Base-by-base conservation (phyloP, 345 rosid genomes). In the Corchorus capsularis region DNA sequence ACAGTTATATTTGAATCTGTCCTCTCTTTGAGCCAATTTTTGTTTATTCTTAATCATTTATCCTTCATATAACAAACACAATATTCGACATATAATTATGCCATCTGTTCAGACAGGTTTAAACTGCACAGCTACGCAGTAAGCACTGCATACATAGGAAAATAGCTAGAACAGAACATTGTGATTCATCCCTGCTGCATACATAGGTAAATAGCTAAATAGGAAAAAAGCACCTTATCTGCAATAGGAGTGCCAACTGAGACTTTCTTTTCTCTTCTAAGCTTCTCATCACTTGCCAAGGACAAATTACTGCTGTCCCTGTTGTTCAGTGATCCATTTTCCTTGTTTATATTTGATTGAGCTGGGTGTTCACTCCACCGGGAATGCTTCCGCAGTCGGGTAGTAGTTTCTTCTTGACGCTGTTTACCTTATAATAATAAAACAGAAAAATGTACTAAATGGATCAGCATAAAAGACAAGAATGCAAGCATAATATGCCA, bases 211-310 rank as follows among this genome's bases (percentile, higher is more conserved):
- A 60, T 11, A 46, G 15, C 6, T 61, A 7, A 60, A 52, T 10
- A 37, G 5, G 69, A 34, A 63, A 65, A 59, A 4, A 50, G 34
- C 50, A 86, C 97, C 97, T 91, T 89, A 76, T 92, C 89, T 6
- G 75, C 78, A 19, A 83, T 59, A 45, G 85, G 71, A 73, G 63
- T 75, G 78, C 89, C 56, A 45, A 75, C 55, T 69, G 89, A 84
- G 63, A 71, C 46, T 77, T 72, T 52, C 80, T 80, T 89, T 67
- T 87, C 86, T 84, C 82, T 87, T 82, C 80, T 93, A 69, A 72
- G 82, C 76, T 81, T 93, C 64, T 80, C 82, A 47, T 79, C 89
- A 78, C 79, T 87, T 71, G 77, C 79, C 13, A 74, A 59, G 74
- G 82, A 77, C 75, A 75, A 78, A 78, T 76, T 76, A 52, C 71